phyloP scores from a whole-genome alignment of 2,329 filamentous ascomycete genomes.

The Rutstroemia sp. region DNA sequence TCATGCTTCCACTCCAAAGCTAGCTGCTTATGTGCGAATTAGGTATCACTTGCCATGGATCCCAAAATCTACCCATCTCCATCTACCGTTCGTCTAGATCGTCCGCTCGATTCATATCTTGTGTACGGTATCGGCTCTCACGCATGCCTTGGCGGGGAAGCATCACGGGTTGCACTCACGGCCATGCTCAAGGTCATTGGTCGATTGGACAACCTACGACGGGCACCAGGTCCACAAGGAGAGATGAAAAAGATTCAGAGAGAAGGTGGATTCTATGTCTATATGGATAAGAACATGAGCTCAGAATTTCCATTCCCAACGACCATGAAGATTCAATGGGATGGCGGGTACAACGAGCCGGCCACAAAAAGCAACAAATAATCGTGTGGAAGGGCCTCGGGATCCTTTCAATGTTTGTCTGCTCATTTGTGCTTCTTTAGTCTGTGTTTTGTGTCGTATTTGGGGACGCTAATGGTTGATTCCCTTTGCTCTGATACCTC shows the following conservation, averaged over 20 bases:
- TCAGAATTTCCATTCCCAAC: slow-evolving; percentile 42
- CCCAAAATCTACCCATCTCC: slow-evolving; percentile 53
- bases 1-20: background rate
- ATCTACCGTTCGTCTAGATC: slow-evolving; percentile 50
- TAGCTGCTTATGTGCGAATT: no score
- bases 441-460: no score
- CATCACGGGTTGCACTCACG: slow-evolving; percentile 39
- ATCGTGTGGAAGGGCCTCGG: no score
- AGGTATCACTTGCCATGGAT: slow-evolving; percentile 32
- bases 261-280: slow-evolving; percentile 10
- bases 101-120: slow-evolving; percentile 57
- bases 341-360: slow-evolving; percentile 13
- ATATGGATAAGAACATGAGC: slow-evolving; percentile 36
- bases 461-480: no score
- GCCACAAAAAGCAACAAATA: no score
- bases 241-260: slow-evolving; percentile 12
- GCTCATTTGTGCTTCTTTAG: no score
- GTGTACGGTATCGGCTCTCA: slow-evolving; percentile 57
- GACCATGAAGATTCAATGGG: slow-evolving; percentile 19
- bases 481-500: no score
- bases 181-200: slow-evolving; percentile 37
- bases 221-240: slow-evolving; percentile 10
- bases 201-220: slow-evolving; percentile 10
- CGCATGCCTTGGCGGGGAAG: slow-evolving; percentile 51
- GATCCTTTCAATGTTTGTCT: no score